A percentile compares a stretch with the other conserved stretches of the same genome.
Evolutionary conservation across 2,329 filamentous ascomycete genomes (phyloP).

Genomic region (Lasiodiplodia hormozganensis): DNA sequence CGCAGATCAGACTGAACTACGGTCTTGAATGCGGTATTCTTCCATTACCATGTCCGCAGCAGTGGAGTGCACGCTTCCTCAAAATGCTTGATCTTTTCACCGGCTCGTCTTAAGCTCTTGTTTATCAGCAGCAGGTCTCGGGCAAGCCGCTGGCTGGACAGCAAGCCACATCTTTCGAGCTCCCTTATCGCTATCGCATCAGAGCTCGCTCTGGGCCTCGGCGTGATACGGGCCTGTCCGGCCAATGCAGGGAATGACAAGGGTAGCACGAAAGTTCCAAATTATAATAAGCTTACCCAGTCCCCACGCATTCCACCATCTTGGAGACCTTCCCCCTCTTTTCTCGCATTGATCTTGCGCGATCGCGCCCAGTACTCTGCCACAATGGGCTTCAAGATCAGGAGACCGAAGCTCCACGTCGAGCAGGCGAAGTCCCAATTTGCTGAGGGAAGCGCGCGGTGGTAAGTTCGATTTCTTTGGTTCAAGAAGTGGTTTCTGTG

Average conservation of each 20-base stretch:
- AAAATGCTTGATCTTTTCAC: not conserved
- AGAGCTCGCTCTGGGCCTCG: constrained; percentile 3
- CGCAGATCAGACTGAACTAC: too few species aligned
- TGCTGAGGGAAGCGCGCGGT: constrained; percentile 42
- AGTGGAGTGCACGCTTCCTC: not conserved
- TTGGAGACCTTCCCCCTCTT: not conserved
- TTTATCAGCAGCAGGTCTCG: not conserved
- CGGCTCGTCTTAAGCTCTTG: too few species aligned
- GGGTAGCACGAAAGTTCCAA: not conserved
- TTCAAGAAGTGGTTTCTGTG: not conserved
- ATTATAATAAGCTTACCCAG: constrained; percentile 17
- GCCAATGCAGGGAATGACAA: constrained; percentile 6
- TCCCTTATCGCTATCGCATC: constrained; percentile 21
- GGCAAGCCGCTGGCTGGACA: not conserved
- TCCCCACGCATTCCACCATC: not conserved
- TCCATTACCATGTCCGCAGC: too few species aligned
- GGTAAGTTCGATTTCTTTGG: constrained; percentile 1
- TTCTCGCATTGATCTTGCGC: not conserved
- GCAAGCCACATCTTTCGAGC: constrained; percentile 10
- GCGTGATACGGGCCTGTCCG: constrained; percentile 12
- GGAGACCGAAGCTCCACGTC: constrained; percentile 51
- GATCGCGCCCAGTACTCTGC: not conserved
- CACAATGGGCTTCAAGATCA: constrained; percentile 11
- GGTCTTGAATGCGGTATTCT: too few species aligned
- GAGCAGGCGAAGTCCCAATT: constrained; percentile 56